These are phyloP conservation scores for Phanerochaete carnosa DNA, from an alignment of 768 basidiomycete genomes.

Conservation along the genomic window DNA sequence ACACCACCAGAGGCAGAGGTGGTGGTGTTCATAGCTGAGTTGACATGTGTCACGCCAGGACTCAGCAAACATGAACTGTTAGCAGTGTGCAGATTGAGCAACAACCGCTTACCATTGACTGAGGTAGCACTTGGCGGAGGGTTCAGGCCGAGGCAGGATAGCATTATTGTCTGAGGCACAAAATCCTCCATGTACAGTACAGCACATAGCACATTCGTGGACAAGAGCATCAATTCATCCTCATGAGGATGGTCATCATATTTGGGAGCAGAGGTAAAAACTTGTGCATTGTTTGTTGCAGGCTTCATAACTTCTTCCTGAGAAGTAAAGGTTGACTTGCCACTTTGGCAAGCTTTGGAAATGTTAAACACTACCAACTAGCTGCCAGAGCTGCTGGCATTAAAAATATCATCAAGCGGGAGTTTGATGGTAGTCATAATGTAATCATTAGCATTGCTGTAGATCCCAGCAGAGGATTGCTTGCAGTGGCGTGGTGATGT, in stretches of 20 bases:
- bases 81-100: constrained; percentile 61
- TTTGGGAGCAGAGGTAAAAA: not conserved
- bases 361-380: constrained; percentile 22
- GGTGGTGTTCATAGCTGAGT: constrained; percentile 27
- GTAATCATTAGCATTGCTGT: constrained; percentile 15
- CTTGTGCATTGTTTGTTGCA: constrained; percentile 14
- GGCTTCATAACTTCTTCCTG: constrained; percentile 32
- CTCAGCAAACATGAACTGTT: constrained; percentile 49
- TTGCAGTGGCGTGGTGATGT: constrained; percentile 33
- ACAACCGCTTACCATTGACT: constrained; percentile 41
- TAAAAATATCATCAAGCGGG: constrained; percentile 76
- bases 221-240: constrained; percentile 27
- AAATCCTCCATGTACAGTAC: constrained; percentile 40
- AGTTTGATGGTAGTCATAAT: constrained; percentile 65
- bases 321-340: constrained; percentile 13
- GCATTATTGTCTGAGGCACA: constrained; percentile 50
- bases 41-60: constrained; percentile 64
- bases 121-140: constrained; percentile 39
- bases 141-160: constrained; percentile 54
- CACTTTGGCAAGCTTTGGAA: not conserved
- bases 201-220: constrained; percentile 26
- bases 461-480: constrained; percentile 14
- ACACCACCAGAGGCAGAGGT: constrained; percentile 51
- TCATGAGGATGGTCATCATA: constrained; percentile 18
- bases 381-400: constrained; percentile 36